phyloP scores from a whole-genome alignment of 331 rosid genomes.

The Spiraea crenata region DNA sequence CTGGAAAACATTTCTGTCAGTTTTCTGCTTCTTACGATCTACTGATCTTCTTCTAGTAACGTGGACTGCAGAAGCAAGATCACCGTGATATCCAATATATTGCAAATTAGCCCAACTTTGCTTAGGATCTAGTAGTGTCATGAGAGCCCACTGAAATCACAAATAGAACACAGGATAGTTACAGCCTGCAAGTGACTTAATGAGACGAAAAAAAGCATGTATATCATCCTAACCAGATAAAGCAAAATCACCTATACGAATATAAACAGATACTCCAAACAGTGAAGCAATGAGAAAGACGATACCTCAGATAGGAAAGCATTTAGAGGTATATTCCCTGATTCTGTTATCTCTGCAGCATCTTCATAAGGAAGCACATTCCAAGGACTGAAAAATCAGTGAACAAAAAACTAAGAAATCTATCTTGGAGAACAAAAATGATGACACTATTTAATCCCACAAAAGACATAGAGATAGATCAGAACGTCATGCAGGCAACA shows the following conservation, averaged over 20 bases:
- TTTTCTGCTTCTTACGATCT: slow-evolving; percentile 63
- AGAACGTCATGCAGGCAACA: not conserved
- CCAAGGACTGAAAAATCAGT: slow-evolving; percentile 78
- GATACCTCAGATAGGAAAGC: slow-evolving; percentile 67
- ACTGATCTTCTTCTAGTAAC: slow-evolving; percentile 68
- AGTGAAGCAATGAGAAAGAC: not conserved
- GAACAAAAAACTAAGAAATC: slow-evolving; percentile 30
- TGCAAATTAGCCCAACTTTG: slow-evolving; percentile 78
- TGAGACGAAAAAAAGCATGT: not conserved
- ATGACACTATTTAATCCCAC: slow-evolving; percentile 5
- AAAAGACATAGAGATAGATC: not conserved
- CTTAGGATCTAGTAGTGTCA: slow-evolving; percentile 80
- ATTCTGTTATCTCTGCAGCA: slow-evolving; percentile 66
- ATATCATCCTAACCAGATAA: not conserved
- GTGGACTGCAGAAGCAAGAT: slow-evolving; percentile 77
- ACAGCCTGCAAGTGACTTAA: slow-evolving; percentile 19
- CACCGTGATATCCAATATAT: slow-evolving; percentile 84
- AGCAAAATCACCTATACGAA: not conserved
- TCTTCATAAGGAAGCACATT: slow-evolving; percentile 64
- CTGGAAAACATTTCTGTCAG: slow-evolving; percentile 81
- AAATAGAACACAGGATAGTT: slow-evolving; percentile 28
- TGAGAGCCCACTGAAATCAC: slow-evolving; percentile 87
- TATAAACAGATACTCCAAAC: not conserved
- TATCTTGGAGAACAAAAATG: slow-evolving; percentile 20
- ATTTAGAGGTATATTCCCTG: slow-evolving; percentile 65